A percentile compares a stretch with the other conserved stretches of the same genome.
Evolutionary conservation across 2,329 filamentous ascomycete species (phyloP).

Genomic region (Fusarium sarcochroum): DNA sequence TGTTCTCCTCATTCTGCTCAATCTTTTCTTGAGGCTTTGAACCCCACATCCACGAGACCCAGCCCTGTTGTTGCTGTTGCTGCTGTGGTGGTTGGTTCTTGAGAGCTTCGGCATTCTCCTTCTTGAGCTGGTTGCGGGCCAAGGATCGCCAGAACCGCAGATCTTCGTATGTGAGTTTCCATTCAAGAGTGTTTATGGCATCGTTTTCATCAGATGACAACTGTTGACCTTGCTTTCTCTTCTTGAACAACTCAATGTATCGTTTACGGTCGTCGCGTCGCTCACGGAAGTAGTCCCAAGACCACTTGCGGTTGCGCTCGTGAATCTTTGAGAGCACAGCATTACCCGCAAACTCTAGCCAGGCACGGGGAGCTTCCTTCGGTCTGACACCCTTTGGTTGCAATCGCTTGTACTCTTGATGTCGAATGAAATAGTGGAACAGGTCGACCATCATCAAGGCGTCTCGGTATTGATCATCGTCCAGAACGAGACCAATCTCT

Average conservation of each 20-base stretch:
- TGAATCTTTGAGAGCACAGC: constrained; percentile 95
- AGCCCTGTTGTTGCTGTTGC: constrained; percentile 83
- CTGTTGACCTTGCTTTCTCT: constrained; percentile 83
- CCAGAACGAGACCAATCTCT: constrained; percentile 96
- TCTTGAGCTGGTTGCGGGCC: constrained; percentile 92
- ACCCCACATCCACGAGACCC: constrained; percentile 94
- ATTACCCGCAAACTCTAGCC: constrained; percentile 91
- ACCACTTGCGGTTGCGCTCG: constrained; percentile 92
- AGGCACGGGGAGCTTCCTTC: constrained; percentile 92
- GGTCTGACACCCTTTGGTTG: constrained; percentile 86
- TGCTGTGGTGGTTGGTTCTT: constrained; percentile 70
- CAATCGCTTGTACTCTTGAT: constrained; percentile 95
- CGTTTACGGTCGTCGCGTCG: constrained; percentile 88
- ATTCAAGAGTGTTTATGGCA: constrained; percentile 82
- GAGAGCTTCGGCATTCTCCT: constrained; percentile 92
- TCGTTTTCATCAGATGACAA: constrained; percentile 78
- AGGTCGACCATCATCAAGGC: constrained; percentile 97
- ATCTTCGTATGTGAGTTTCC: constrained; percentile 93
- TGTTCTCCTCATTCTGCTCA: constrained; percentile 76
- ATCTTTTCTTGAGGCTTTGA: constrained; percentile 75
- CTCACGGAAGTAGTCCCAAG: constrained; percentile 95
- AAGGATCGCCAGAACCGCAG: constrained; percentile 97
- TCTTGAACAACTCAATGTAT: constrained; percentile 97
- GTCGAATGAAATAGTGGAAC: constrained; percentile 98
- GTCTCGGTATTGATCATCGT: constrained; percentile 97